phyloP scores from a whole-genome alignment of 495 filamentous ascomycete species.

The Aspergillus funiculosus region DNA sequence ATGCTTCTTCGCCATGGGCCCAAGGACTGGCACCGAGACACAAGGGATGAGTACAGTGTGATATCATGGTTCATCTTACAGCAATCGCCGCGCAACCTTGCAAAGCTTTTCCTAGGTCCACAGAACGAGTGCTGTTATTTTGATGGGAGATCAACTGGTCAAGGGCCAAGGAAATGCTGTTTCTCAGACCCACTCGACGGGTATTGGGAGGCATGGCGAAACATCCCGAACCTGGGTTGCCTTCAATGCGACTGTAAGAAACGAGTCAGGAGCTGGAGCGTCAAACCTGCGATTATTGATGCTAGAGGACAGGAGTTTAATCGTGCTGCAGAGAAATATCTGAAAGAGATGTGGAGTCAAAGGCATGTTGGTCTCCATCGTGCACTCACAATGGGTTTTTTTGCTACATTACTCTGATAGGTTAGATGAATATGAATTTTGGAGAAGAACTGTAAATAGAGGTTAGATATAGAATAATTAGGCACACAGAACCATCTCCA shows the following conservation, averaged over 20 bases:
- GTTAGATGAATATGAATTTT: slow-evolving; percentile 1
- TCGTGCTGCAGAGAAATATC: slow-evolving; percentile 22
- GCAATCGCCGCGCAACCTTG: slow-evolving; percentile 23
- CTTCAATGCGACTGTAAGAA: slow-evolving; percentile 26
- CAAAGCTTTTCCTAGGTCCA: slow-evolving; percentile 23
- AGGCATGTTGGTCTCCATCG: slow-evolving; percentile 22
- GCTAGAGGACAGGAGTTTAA: slow-evolving; percentile 23
- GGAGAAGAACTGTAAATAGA: not conserved
- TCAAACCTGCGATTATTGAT: slow-evolving; percentile 27
- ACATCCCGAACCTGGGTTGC: slow-evolving; percentile 22
- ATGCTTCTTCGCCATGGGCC: slow-evolving; percentile 31
- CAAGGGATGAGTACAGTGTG: slow-evolving; percentile 25
- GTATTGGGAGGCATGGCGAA: slow-evolving; percentile 29
- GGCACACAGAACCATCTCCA: not conserved
- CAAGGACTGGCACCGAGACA: slow-evolving; percentile 25
- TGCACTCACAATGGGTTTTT: slow-evolving; percentile 19
- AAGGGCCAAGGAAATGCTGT: slow-evolving; percentile 15
- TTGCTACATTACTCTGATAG: slow-evolving; percentile 16
- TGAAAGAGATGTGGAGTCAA: slow-evolving; percentile 27
- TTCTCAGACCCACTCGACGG: slow-evolving; percentile 27
- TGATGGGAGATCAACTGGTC: slow-evolving; percentile 16
- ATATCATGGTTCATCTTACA: slow-evolving; percentile 29
- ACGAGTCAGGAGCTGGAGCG: slow-evolving; percentile 25
- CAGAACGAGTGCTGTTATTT: slow-evolving; percentile 27
- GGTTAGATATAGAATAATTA: not conserved